phyloP scores from a whole-genome alignment of 306 rosid species.

The Ormosia semicastrata region DNA sequence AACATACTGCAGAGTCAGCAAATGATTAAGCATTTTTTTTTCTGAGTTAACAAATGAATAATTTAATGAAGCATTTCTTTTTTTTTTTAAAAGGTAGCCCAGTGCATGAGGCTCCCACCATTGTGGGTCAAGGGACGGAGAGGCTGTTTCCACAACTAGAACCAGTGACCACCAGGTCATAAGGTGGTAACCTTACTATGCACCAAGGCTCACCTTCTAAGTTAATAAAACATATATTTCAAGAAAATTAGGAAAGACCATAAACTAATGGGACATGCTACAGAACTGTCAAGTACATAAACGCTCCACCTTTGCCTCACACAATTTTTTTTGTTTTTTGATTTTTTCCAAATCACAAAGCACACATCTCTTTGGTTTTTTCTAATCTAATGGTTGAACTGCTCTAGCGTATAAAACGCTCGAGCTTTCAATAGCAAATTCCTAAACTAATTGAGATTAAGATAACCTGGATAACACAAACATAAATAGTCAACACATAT shows the following conservation, averaged over 20 bases:
- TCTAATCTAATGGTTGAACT: too few relatives aligned
- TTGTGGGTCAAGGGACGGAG: background rate
- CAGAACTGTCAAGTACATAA: too few relatives aligned
- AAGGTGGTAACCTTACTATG: background rate
- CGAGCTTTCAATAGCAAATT: too few relatives aligned
- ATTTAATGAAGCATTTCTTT: too few relatives aligned
- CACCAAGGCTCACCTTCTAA: background rate
- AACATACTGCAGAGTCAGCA: slow-evolving; percentile 62
- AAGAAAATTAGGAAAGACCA: background rate
- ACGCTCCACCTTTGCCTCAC: too few relatives aligned
- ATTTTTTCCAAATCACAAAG: too few relatives aligned
- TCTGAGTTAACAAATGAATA: background rate
- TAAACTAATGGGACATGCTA: too few relatives aligned
- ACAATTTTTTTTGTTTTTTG: too few relatives aligned
- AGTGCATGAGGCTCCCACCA: background rate
- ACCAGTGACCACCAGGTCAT: background rate
- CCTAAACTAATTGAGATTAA: background rate
- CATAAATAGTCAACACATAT: background rate
- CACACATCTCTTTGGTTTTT: too few relatives aligned
- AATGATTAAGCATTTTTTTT: background rate
- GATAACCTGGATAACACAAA: background rate
- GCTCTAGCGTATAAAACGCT: too few relatives aligned
- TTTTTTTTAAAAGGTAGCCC: too few relatives aligned
- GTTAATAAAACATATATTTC: background rate
- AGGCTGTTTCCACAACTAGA: background rate